These are phyloP conservation scores for Styphnolobium japonicum DNA, from an alignment of 306 rosid genomes.

Conservation along the genomic window DNA sequence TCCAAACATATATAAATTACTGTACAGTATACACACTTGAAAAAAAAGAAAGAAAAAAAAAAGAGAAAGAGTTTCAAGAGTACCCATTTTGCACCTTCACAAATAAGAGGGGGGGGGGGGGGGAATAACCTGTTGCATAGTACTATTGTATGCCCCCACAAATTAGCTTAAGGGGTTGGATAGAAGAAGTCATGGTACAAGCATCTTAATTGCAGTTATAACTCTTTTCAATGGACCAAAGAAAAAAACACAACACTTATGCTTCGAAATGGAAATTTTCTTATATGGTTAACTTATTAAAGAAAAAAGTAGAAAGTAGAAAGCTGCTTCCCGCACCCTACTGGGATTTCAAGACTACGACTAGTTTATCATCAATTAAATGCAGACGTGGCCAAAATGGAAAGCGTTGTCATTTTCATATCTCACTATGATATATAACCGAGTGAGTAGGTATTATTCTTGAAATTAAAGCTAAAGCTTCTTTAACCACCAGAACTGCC, in stretches of 20 bases:
- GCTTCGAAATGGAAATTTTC: constrained; percentile 20
- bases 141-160: not conserved
- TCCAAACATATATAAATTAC: not conserved
- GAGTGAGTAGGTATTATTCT: constrained; percentile 19
- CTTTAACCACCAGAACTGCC: constrained; percentile 23
- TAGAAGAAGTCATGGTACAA: not conserved
- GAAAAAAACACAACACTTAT: not conserved
- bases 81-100: not conserved
- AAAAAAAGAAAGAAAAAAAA: not conserved
- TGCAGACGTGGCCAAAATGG: not conserved
- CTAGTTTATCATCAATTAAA: constrained; percentile 16
- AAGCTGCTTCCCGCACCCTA: not conserved
- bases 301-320: constrained; percentile 1
- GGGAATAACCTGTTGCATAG: not conserved
- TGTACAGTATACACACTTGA: not conserved
- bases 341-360: constrained; percentile 2
- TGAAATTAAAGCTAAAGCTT: constrained; percentile 25
- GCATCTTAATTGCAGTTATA: constrained; percentile 3
- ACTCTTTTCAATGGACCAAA: not conserved
- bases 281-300: not conserved
- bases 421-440: constrained; percentile 25
- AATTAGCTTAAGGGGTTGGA: not conserved
- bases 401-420: constrained; percentile 37
- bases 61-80: not conserved
- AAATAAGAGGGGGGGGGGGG: not conserved